Evolutionary conservation across 306 rosid genomes (phyloP), one percentile per base, ranked within the genome.

Genomic region (Ormosia semicastrata): DNA sequence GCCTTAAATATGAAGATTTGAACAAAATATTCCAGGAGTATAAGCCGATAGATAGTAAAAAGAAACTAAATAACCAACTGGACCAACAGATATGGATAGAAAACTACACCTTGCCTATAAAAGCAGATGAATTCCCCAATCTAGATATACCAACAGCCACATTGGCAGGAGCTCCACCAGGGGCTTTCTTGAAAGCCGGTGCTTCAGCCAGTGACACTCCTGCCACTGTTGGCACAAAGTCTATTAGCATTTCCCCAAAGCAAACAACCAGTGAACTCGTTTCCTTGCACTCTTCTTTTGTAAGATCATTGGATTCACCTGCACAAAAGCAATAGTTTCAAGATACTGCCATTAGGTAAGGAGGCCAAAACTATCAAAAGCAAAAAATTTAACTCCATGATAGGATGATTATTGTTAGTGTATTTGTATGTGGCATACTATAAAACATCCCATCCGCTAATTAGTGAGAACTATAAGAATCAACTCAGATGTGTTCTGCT

Each of bases 91-190:
- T 43, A 50, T 47, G 14, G 77, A 81, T 53, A 57, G 33, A 58
- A 49, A 71, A 69, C 39, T 56, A 53, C 66, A 94, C 98, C 97
- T 94, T 94, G 87, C 98, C 97, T 40, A 93, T 83, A 71, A 92
- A 93, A 76, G 95, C 95, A 12, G 97, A 79, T 37, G 95, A 90
- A 83, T 97, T 94, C 40, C 98, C 98, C 1, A 94, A 84, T 88
- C 88, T 90, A 12, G 97, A 68, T 70, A 91, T 82, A 33, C 98
- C 98, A 56, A 93, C 97, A 71, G 97, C 97, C 73, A 94, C 98
- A 84, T 94, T 94, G 63, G 98, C 97, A 71, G 98, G 98, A 75
- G 98, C 97, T 77, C 98, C 98, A 62, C 98, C 98, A 2, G 97
- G 97, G 54, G 97, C 94, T 80, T 94, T 94, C 82, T 91, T 66